Base-by-base conservation (phyloP, 2,329 filamentous ascomycete species). In the Chaetomium olivaceum region DNA sequence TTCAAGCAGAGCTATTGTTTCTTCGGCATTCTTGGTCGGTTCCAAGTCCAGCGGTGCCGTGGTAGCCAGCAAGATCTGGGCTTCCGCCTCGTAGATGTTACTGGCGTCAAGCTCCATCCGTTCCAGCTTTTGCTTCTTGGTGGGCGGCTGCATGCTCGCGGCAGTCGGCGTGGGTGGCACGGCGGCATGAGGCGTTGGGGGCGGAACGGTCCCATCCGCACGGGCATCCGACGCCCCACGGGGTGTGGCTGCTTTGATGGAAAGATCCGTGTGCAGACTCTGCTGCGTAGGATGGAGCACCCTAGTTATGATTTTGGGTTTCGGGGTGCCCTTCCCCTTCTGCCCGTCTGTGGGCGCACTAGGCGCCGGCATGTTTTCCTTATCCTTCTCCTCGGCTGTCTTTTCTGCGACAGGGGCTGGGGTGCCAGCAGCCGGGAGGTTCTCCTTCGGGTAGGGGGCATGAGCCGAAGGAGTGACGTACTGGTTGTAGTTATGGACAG, bases 381-480 rank as follows among this genome's bases (percentile, higher is more conserved):
- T 88, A 63, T 87, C 81, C n/a, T 80, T 77, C 31, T 79, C 77
- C 5, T 78, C 77, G 3, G 76, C 74, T 8, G 80, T 75, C 60
- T 78, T 80, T 25, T 76, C 74, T 3, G 74, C 55, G 1, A 70
- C 65, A 6, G 73, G 68, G 31, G 60, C 69, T 2, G 74, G 71
- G 1, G 71, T 67, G 19, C 73, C 71, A 48, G 70, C 70, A 0
- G 72, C 43, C 27, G 64, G 67, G n/a, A 72, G 73, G 58, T 74
- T 80, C 72, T 84, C 82, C 68, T 83, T 85, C 52, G 89, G 92
- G 74, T 89, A 96, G 0, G 92, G 89, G 0, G 87, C 91, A 75
- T 90, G 93, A 0, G 93, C 87, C 0, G 95, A 98, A 0, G 94
- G 95, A 0, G 93, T 97, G 57, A 98, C 84, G 73, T 92, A 95